Conservation (phyloP, 306 rosid genomes). For the Ceratonia siliqua region DNA sequence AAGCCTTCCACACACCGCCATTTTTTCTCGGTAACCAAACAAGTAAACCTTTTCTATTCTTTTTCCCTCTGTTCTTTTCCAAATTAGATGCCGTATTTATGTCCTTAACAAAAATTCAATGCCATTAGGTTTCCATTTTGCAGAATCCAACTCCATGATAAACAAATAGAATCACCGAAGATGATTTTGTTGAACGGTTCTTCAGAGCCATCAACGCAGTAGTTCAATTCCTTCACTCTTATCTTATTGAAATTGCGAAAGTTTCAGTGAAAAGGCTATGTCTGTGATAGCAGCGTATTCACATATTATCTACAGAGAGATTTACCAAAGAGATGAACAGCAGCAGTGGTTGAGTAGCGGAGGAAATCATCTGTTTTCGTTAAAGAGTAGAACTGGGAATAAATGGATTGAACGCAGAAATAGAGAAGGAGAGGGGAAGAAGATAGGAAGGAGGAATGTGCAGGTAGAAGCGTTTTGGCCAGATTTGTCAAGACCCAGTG, state of each 20-base stretch:
- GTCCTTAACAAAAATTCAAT: neutral
- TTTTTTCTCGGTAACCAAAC: neutral
- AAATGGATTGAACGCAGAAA: slow-evolving; percentile 40
- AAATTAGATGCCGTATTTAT: neutral
- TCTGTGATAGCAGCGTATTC: slow-evolving; percentile 62
- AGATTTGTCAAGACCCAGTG: slow-evolving; percentile 55
- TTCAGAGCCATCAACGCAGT: neutral
- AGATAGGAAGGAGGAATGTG: slow-evolving; percentile 41
- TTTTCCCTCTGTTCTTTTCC: neutral
- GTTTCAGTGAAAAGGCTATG: slow-evolving; percentile 43
- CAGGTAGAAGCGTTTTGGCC: slow-evolving; percentile 64
- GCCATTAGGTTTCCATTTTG: neutral
- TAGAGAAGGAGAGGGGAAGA: slow-evolving; percentile 37
- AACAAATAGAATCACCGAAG: neutral
- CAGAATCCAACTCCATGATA: neutral
- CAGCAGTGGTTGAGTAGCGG: slow-evolving; percentile 21
- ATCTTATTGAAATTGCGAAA: neutral
- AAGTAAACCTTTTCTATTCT: neutral
- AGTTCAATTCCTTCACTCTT: neutral
- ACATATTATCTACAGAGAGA: slow-evolving; percentile 50
- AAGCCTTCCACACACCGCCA: slow-evolving; percentile 30
- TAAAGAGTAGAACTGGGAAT: slow-evolving; percentile 39
- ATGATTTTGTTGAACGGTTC: neutral
- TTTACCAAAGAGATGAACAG: slow-evolving; percentile 50
- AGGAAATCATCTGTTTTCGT: slow-evolving; percentile 27